Evolutionary conservation across 2,329 filamentous ascomycete species (phyloP), one percentile per base, ranked within the genome.

Genomic region (Microascus cirrosus): DNA sequence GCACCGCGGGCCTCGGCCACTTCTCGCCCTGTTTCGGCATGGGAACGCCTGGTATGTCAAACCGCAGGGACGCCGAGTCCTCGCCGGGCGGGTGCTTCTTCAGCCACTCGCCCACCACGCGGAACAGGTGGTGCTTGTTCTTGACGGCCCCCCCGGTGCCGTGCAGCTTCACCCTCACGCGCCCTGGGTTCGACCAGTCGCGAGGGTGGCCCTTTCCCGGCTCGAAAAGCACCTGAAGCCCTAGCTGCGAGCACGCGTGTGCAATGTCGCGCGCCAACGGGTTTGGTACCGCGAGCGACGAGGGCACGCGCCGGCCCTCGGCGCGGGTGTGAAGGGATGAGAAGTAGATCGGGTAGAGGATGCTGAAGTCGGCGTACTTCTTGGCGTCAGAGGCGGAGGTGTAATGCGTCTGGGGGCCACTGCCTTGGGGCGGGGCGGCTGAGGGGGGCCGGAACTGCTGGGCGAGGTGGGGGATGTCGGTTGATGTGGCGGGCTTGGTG

Each of bases 161-260:
- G 62, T 70, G 87, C n/a, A 96, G 75, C 67, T 86, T 75, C 55
- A 97, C 84, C 64, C 89, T 85, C 62, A 97, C 89, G 60, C 94
- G 81, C 3, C 94, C 94, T 13, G 94, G 94, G 75, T 99, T 99
- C 59, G 87, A 86, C 94, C 94, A 99, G 76, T 99, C 94, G 74
- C 94, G 93, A 7, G 94, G 94, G 72, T 99, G 94, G 60, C 85
- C 81, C 77, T 96, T 96, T 68, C 88, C 87, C 1, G 92, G 90
- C 74, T 99, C 94, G 70, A 96, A 87, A 8, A 94, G 84, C 51
- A 87, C 85, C 61, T 82, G 80, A 39, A 90, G 75, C 34, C 86
- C 82, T 60, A 96, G 79, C 53, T 79, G 74, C 50, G 85, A 84
- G 71, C 89, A 89, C n/a, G 92, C 93, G 68, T 89, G 86, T 52